Evolutionary conservation across 345 rosid genomes (phyloP).

Genomic region (Acer yangbiense): DNA sequence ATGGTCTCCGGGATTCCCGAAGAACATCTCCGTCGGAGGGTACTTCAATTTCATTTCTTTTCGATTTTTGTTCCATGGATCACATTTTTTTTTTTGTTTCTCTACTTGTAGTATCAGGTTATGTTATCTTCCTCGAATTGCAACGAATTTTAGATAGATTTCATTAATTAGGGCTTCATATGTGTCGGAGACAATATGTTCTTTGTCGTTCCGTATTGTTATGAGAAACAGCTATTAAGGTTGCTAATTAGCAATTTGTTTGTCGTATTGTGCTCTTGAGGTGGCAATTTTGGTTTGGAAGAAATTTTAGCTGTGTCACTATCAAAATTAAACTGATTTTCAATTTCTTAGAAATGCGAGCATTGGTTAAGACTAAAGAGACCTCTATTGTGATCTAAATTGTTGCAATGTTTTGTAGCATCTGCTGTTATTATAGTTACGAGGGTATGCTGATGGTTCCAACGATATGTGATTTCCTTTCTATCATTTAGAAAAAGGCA

Average conservation of each 20-base stretch:
- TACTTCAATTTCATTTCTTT: constrained; percentile 5
- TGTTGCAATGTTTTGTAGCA: neutral
- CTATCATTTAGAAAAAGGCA: neutral
- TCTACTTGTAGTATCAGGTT: neutral
- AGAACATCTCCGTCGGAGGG: constrained; percentile 77
- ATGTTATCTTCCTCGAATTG: neutral
- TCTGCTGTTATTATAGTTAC: neutral
- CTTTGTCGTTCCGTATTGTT: neutral
- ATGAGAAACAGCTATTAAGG: neutral
- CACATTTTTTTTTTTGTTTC: neutral
- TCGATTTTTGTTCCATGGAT: neutral
- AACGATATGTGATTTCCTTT: neutral
- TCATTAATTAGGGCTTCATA: constrained; percentile 3
- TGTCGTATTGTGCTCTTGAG: no score
- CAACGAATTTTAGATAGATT: neutral
- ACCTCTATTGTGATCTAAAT: neutral
- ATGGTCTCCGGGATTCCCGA: constrained; percentile 90
- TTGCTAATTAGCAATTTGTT: neutral
- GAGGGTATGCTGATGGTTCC: neutral
- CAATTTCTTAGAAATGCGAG: neutral
- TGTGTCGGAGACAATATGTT: no score
- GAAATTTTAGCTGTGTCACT: neutral
- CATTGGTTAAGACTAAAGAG: neutral
- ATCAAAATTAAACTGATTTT: neutral
- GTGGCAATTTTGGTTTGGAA: no score